Evolutionary conservation across 2,329 filamentous ascomycete species (phyloP).

Genomic region (Trichoderma sp.): DNA sequence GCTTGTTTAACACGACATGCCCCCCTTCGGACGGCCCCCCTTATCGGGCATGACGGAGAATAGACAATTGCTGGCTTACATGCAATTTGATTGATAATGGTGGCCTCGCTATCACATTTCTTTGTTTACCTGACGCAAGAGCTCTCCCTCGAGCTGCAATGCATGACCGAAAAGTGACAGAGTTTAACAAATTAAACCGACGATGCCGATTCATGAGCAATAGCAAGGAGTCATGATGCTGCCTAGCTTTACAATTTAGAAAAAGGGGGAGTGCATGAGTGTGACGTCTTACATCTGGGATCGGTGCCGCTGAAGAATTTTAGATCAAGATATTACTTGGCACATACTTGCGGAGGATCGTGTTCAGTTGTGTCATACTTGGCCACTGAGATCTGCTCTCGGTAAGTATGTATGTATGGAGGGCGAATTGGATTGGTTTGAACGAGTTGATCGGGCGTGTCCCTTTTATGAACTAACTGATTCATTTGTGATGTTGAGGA

Average conservation of each 20-base stretch:
- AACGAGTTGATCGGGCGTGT: no score
- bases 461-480: neutral
- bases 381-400: neutral
- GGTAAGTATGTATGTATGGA: no score
- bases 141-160: neutral
- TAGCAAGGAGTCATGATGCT: neutral
- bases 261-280: neutral
- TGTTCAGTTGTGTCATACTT: neutral
- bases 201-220: neutral
- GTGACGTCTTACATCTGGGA: neutral
- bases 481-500: neutral
- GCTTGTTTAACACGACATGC: neutral
- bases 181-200: neutral
- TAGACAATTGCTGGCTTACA: neutral
- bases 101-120: neutral
- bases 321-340: neutral
- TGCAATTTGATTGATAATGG: neutral
- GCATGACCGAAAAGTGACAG: slow-evolving; percentile 2
- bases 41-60: neutral
- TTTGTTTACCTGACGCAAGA: neutral
- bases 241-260: neutral
- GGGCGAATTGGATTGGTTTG: neutral
- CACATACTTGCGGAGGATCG: neutral
- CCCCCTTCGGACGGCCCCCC: neutral
- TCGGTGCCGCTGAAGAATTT: neutral